phyloP scores from a whole-genome alignment of 176 grass and related monocot genomes.

The Musa troglodytarum region DNA sequence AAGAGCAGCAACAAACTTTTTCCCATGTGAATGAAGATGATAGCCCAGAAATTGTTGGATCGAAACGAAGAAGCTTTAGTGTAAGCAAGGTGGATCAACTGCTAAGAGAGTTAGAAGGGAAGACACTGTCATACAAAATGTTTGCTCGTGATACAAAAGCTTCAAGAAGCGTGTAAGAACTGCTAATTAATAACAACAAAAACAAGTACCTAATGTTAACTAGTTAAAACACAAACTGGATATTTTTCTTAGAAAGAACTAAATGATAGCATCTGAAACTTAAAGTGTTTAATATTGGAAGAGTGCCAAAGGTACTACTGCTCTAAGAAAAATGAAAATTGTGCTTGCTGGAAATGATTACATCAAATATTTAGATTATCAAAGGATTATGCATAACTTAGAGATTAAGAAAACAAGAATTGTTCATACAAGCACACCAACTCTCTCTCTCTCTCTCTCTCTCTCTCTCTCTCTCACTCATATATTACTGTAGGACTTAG shows the following conservation, averaged over 20 bases:
- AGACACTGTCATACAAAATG: constrained; percentile 71
- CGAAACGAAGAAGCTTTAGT: constrained; percentile 52
- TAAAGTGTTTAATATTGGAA: background rate
- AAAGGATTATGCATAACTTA: background rate
- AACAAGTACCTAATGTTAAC: background rate
- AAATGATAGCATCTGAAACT: background rate
- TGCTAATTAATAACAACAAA: background rate
- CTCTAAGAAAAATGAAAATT: background rate
- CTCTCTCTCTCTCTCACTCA: too few relatives aligned
- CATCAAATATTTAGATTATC: background rate
- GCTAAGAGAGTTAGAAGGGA: constrained; percentile 57
- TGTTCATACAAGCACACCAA: background rate
- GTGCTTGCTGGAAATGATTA: background rate
- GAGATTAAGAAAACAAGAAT: background rate
- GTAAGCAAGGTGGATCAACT: constrained; percentile 71
- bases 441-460: too few relatives aligned
- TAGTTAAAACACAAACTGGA: background rate
- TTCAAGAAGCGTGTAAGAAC: constrained; percentile 63
- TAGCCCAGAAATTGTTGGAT: background rate
- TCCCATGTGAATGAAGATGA: constrained; percentile 22
- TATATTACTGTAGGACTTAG: too few relatives aligned
- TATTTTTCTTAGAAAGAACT: background rate
- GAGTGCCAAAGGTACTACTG: background rate
- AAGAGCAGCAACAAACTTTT: constrained; percentile 22
- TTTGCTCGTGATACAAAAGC: constrained; percentile 93